Percentiles rank a stretch among this genome's conserved stretches.
phyloP scores from a whole-genome alignment of 768 basidiomycete species.

The Rhizopogon salebrosus region DNA sequence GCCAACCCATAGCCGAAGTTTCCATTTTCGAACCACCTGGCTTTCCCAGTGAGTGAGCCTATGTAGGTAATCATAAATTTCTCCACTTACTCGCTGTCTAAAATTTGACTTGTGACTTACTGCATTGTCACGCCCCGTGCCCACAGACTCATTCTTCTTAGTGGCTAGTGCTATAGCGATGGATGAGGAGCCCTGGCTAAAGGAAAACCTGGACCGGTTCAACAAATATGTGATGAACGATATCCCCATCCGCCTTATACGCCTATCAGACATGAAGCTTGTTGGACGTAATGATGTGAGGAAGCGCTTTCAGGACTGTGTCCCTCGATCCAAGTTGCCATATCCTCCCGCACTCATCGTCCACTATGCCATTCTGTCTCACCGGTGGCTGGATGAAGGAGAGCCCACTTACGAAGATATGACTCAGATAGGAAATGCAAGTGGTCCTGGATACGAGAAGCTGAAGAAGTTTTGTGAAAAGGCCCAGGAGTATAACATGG shows the following conservation, averaged over 20 bases:
- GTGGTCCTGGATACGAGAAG: neutral
- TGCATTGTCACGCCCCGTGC: no score
- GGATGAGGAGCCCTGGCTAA: no score
- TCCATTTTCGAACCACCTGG: no score
- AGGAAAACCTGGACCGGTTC: no score
- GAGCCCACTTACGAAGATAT: neutral
- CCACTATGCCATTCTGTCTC: conserved; percentile 3
- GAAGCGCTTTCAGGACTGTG: neutral
- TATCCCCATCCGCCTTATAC: conserved; percentile 14
- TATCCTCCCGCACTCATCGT: neutral
- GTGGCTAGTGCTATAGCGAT: no score
- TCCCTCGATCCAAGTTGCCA: no score
- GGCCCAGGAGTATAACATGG: conserved; percentile 11
- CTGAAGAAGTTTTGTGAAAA: conserved; percentile 10
- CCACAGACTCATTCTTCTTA: no score
- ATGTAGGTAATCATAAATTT: no score
- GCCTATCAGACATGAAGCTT: conserved; percentile 13
- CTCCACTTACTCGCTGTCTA: no score
- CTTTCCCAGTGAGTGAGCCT: no score
- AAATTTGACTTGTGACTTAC: no score
- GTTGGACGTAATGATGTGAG: conserved; percentile 6
- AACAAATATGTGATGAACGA: conserved; percentile 9
- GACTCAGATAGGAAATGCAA: neutral
- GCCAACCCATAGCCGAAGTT: no score
- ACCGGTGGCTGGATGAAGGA: conserved; percentile 3